Evolutionary conservation across 257 asterid genomes (phyloP).

Genomic region (Nicotiana obtusifolia): DNA sequence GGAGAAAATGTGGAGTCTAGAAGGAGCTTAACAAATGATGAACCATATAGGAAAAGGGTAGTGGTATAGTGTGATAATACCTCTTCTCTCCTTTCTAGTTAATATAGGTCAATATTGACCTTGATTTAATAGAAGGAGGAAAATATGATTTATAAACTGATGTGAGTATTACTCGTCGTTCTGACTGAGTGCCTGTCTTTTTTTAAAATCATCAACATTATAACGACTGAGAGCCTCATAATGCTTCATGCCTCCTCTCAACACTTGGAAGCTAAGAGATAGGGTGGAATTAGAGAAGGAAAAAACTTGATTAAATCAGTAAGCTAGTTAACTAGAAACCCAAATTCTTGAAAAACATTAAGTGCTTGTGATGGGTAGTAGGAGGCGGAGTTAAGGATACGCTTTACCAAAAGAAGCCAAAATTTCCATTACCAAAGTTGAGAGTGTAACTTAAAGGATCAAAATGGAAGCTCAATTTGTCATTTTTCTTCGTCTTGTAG

Average conservation of each 20-base stretch:
- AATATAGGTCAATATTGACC: too few species aligned
- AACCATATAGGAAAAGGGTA: not conserved
- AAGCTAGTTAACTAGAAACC: not conserved
- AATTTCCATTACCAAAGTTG: not conserved
- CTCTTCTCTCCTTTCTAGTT: not conserved
- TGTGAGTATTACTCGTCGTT: not conserved
- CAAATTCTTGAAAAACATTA: not conserved
- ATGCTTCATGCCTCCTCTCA: not conserved
- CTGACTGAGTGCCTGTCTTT: not conserved
- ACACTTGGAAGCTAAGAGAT: not conserved
- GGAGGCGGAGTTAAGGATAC: not conserved
- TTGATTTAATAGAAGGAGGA: not conserved
- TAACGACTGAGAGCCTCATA: not conserved
- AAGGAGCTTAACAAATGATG: not conserved
- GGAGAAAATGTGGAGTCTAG: not conserved
- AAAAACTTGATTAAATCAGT: not conserved
- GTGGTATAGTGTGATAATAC: not conserved
- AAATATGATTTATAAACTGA: not conserved
- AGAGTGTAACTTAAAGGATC: not conserved
- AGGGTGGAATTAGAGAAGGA: not conserved
- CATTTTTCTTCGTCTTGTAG: too few species aligned
- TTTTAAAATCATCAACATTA: not conserved
- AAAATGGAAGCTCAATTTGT: not conserved
- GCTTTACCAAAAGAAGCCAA: not conserved
- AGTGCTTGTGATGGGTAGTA: not conserved